A percentile compares a stretch with the other conserved stretches of the same genome.
These are phyloP conservation scores for Botrytis squamosa DNA, from an alignment of 2,329 filamentous ascomycete genomes.

Conservation along the genomic window DNA sequence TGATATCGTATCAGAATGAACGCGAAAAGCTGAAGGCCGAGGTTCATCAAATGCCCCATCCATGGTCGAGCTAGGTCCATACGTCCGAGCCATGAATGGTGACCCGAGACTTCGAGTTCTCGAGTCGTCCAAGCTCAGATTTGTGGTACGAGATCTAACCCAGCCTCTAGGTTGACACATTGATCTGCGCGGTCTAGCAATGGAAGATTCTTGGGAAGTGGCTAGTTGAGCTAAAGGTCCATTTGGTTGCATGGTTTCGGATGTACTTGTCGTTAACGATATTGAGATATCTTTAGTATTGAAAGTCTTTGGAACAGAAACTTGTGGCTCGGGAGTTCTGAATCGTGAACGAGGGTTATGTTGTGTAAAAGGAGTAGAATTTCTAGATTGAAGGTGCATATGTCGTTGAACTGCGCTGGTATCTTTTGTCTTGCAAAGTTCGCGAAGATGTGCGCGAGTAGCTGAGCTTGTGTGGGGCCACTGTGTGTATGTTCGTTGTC, in stretches of 20 bases:
- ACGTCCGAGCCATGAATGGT: constrained; percentile 55
- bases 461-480: constrained; percentile 65
- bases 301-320: constrained; percentile 47
- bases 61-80: constrained; percentile 56
- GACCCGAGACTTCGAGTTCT: constrained; percentile 32
- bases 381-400: constrained; percentile 50
- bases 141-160: neutral
- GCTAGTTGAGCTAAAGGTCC: constrained; percentile 61
- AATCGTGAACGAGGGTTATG: constrained; percentile 51
- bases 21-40: constrained; percentile 25
- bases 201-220: constrained; percentile 29
- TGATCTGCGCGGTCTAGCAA: neutral
- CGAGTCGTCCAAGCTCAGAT: constrained; percentile 16
- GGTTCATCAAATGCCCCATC: constrained; percentile 24
- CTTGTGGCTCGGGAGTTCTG: constrained; percentile 47
- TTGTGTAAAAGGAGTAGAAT: constrained; percentile 57
- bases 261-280: constrained; percentile 61
- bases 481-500: constrained; percentile 50
- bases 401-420: constrained; percentile 45
- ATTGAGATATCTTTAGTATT: constrained; percentile 61
- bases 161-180: constrained; percentile 6
- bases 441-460: constrained; percentile 60
- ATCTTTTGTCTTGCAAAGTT: constrained; percentile 59
- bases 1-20: constrained; percentile 23
- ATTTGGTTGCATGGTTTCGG: constrained; percentile 62